Percentiles rank a stretch among this genome's conserved stretches.
Conservation (phyloP, 306 rosid species). For the Bauhinia variegata region DNA sequence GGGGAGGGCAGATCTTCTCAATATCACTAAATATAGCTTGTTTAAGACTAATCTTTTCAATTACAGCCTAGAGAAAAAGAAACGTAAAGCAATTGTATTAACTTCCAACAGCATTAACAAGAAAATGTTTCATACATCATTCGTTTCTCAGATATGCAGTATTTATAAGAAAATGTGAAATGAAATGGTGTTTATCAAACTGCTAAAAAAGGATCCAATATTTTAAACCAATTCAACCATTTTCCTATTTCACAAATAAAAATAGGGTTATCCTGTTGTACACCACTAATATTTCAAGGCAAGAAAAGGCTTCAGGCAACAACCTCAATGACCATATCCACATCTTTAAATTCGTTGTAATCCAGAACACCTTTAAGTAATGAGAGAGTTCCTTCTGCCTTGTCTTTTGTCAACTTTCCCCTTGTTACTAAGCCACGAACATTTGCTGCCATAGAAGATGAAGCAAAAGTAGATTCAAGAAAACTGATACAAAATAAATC, state of each 20-base stretch:
- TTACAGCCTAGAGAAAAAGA: slow-evolving; percentile 73
- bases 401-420: slow-evolving; percentile 71
- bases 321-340: slow-evolving; percentile 95
- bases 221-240: slow-evolving; percentile 13
- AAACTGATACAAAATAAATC: no score
- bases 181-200: slow-evolving; percentile 8
- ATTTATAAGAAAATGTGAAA: slow-evolving; percentile 9
- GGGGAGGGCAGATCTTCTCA: slow-evolving; percentile 84
- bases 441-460: slow-evolving; percentile 61
- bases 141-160: slow-evolving; percentile 9
- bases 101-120: slow-evolving; percentile 17
- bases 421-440: slow-evolving; percentile 63
- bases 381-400: slow-evolving; percentile 65
- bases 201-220: slow-evolving; percentile 15
- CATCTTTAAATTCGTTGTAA: slow-evolving; percentile 81
- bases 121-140: background rate
- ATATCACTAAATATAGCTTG: slow-evolving; percentile 85
- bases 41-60: slow-evolving; percentile 82
- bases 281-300: background rate
- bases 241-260: background rate
- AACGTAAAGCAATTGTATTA: slow-evolving; percentile 25
- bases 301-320: slow-evolving; percentile 21
- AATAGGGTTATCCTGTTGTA: slow-evolving; percentile 11
- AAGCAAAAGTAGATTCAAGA: slow-evolving; percentile 29
- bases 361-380: slow-evolving; percentile 83